Evolutionary conservation across 2,329 filamentous ascomycete species (phyloP).

Genomic region (Colletotrichum lini): DNA sequence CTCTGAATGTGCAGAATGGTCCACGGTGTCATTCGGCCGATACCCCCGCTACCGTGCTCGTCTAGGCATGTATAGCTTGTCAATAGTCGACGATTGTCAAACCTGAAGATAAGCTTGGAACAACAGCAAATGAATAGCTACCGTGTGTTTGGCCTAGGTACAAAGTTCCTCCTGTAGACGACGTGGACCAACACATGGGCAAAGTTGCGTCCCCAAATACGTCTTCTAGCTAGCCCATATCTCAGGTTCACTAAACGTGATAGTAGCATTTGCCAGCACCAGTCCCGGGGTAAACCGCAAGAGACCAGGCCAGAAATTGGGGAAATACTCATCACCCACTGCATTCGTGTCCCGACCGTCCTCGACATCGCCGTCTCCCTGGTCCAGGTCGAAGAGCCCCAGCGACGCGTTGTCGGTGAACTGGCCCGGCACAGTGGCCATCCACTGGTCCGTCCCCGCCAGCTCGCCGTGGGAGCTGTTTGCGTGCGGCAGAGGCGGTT

Average conservation of each 20-base stretch:
- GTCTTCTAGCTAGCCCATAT: conserved; percentile 5
- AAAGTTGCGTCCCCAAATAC: neutral
- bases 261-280: conserved; percentile 20
- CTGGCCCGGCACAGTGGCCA: conserved; percentile 50
- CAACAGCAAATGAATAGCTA: too few relatives aligned
- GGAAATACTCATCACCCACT: conserved; percentile 29
- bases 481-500: conserved; percentile 62
- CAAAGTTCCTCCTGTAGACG: too few relatives aligned
- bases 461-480: conserved; percentile 57
- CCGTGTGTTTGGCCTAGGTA: too few relatives aligned
- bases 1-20: neutral
- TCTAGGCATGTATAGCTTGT: neutral
- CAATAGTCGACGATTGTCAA: too few relatives aligned
- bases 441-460: conserved; percentile 62
- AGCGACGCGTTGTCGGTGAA: conserved; percentile 23
- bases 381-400: conserved; percentile 20
- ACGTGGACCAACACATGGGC: too few relatives aligned
- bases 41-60: neutral
- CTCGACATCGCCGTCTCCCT: conserved; percentile 24
- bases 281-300: conserved; percentile 11
- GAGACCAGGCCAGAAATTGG: conserved; percentile 32
- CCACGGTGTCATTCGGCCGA: neutral
- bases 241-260: conserved; percentile 13
- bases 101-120: too few relatives aligned
- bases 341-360: neutral